Percentiles rank a stretch among this genome's conserved stretches.
Conservation (phyloP, 192 early-diverging fungal species). For the Entomortierella lignicola region DNA sequence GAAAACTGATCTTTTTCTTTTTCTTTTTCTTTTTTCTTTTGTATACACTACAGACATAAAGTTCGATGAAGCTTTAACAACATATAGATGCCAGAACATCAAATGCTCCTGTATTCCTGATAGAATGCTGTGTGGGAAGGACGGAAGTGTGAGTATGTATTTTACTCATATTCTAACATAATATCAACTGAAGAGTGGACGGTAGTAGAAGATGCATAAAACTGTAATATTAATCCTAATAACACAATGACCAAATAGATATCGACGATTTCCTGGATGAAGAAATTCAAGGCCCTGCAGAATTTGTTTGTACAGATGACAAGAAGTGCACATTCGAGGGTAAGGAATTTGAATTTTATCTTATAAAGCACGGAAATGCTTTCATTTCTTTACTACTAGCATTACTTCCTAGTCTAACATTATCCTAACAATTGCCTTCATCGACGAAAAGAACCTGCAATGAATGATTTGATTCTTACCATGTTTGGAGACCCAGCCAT, state of each 20-base stretch:
- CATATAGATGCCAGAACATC: slow-evolving; percentile 78
- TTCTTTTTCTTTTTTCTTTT: background rate
- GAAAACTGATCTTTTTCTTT: background rate
- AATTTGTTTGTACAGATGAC: slow-evolving; percentile 70
- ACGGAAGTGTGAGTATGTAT: slow-evolving; percentile 75
- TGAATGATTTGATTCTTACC: slow-evolving; percentile 83
- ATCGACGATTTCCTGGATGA: slow-evolving; percentile 83
- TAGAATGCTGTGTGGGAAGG: slow-evolving; percentile 87
- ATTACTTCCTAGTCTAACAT: too few species aligned
- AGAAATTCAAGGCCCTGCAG: slow-evolving; percentile 81
- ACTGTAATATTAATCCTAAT: too few species aligned
- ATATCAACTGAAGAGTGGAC: too few species aligned
- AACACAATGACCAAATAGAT: slow-evolving; percentile 53
- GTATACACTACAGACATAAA: slow-evolving; percentile 48
- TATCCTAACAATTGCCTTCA: too few species aligned
- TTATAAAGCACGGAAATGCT: too few species aligned
- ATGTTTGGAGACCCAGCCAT: slow-evolving; percentile 90
- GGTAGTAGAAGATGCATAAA: too few species aligned
- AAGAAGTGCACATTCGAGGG: slow-evolving; percentile 71
- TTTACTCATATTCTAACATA: too few species aligned
- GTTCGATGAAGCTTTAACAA: slow-evolving; percentile 67
- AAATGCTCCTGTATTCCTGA: slow-evolving; percentile 84
- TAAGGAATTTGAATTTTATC: too few species aligned
- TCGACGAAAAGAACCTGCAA: slow-evolving; percentile 81
- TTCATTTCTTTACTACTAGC: too few species aligned